Base-by-base conservation (phyloP, 495 filamentous ascomycete genomes). In the Pyrenula aspistea region DNA sequence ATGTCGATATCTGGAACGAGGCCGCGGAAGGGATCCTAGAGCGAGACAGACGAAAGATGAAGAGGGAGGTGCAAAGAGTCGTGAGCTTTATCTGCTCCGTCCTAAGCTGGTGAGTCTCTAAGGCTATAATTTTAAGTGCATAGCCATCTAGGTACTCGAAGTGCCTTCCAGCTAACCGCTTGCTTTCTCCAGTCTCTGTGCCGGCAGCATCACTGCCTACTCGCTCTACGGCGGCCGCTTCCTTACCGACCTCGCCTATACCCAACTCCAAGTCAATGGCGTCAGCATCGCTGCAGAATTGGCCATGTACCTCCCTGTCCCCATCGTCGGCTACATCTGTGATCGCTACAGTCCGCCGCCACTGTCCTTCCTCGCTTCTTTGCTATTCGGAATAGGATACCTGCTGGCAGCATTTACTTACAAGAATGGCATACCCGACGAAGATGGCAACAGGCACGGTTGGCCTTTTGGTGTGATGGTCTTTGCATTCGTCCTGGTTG, bases 211-310 rank as follows among this genome's bases (percentile, higher is more conserved):
- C 57, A 87, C 88, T 3, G 83, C 89, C 20, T 97, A 89, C 75
- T 93, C 88, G 2, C 79, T 98, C 42, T 98, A 96, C 70, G 92
- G 86, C 2, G 91, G 87, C 56, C 74, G 92, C 49, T 87, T 98
- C 68, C 86, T 94, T 62, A 82, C 83, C 49, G 81, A 84, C 55
- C 76, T 98, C 55, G 84, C 79, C 60, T 98, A 96, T 64, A 85
- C 83, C 1, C 93, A 98, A 71, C 77, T 90, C 55, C 88, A 89
- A 62, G 88, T 98, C 67, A 98, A 98, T 69, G 80, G 83, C 21
- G 83, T 96, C 20, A 84, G 86, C 50, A 92, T 91, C 62, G 82
- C 86, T 22, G 89, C 87, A 10, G 89, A 87, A 63, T 71, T 96
- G 19, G 82, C 87, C 52, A 84, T 94, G 79, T 98, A 98, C 68